phyloP scores from a whole-genome alignment of 2,329 filamentous ascomycete genomes.

The Tolypocladium nubicola region DNA sequence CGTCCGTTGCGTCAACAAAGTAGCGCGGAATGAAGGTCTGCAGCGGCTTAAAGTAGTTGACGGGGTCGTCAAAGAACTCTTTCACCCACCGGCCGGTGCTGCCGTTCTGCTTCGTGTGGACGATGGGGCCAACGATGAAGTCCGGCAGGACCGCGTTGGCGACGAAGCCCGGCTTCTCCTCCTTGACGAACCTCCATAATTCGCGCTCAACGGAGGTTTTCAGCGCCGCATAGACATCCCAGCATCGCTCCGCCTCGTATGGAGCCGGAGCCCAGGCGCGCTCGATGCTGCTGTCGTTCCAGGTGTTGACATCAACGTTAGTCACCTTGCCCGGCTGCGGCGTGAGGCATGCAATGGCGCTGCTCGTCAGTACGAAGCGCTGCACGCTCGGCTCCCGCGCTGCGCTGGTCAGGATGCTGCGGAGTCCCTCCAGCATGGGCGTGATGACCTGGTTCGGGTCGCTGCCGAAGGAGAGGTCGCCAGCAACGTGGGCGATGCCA shows the following conservation, averaged over 20 bases:
- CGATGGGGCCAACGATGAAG: background rate
- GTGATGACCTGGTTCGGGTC: constrained; percentile 26
- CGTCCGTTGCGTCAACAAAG: constrained; percentile 12
- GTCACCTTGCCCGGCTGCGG: constrained; percentile 7
- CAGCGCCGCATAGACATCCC: constrained; percentile 21
- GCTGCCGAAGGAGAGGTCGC: constrained; percentile 16
- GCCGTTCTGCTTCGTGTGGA: background rate
- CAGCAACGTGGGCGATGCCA: constrained; percentile 12
- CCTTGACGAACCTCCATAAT: constrained; percentile 23
- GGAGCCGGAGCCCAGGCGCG: constrained; percentile 20
- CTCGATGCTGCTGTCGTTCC: constrained; percentile 21
- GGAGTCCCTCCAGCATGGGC: constrained; percentile 12
- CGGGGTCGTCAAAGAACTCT: background rate
- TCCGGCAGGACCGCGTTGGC: constrained; percentile 15
- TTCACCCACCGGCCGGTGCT: background rate
- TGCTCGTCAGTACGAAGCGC: constrained; percentile 28
- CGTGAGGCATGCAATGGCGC: constrained; percentile 13
- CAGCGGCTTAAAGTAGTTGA: background rate
- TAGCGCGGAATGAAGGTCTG: background rate
- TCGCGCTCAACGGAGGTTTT: constrained; percentile 23
- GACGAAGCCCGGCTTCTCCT: constrained; percentile 16
- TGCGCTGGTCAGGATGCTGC: constrained; percentile 19
- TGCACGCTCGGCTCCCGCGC: constrained; percentile 18
- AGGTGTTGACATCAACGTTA: constrained; percentile 14
- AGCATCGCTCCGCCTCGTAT: constrained; percentile 7